Base-by-base conservation (phyloP, 352 stramenopile species). In the Poterioochromonas sp. region DNA sequence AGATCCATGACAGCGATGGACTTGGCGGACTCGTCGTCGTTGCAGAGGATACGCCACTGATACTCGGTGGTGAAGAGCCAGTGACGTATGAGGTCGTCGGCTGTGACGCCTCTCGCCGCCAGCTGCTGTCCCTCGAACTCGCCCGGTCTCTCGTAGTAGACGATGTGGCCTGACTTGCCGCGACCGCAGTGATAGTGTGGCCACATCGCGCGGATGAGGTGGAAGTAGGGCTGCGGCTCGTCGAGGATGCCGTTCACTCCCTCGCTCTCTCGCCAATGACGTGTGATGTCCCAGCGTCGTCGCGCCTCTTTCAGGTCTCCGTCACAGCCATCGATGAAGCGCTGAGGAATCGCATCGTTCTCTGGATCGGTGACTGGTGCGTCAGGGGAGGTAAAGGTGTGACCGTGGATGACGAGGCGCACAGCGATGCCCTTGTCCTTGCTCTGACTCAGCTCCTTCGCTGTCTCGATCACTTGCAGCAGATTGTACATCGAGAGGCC, bases 191-290 rank as follows among this genome's bases (percentile, higher is more conserved):
- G 77, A 60, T 76, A 85, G 40, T 84, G 81, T 1, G 82, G 82
- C 58, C 85, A 85, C 79, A 83, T 78, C 20, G 43, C 60, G 70
- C 84, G 84, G 76, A 85, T 85, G n/a, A 80, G 5, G 22, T 80
- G 54, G 58, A 85, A 85, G 76, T 83, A 71, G 20, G 82, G 80
- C 76, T 85, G 82, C 20, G 81, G 73, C 51, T 85, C 79, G n/a
- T 63, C 54, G 51, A 85, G 51, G 22, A 85, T 79, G 43, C 74
- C 54, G 47, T 74, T 39, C 1, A 69, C 12, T 5, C 62, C 62
- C 68, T 83, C 80, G 20, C 54, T 79, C 47, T 79, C 79, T 44
- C 81, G 73, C 81, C 81, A 84, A 35, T 82, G 69, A 12, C 77
- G 54, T 18, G 81, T 84, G 51, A 82, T 47, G 34, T 78, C 40